These are phyloP conservation scores for Yamadazyma kitorensis DNA, from an alignment of 805 yeast species.

Conservation along the genomic window DNA sequence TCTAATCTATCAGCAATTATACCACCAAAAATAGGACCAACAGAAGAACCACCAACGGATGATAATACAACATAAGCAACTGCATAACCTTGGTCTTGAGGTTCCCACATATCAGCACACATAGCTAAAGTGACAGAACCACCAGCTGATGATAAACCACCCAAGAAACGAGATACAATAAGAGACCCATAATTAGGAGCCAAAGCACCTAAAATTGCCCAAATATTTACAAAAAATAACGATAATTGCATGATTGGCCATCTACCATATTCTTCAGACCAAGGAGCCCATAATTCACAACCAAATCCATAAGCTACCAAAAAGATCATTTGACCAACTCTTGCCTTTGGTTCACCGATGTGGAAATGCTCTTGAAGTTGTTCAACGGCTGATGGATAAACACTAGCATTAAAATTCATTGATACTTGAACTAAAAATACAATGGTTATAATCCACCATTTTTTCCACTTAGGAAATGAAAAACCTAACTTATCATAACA, in stretches of 20 bases:
- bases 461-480: constrained; percentile 25
- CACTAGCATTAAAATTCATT: constrained; percentile 40
- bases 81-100: constrained; percentile 30
- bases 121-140: constrained; percentile 34
- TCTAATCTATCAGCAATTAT: constrained; percentile 38
- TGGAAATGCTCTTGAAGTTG: constrained; percentile 21
- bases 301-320: constrained; percentile 31
- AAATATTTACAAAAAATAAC: constrained; percentile 27
- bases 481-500: constrained; percentile 36
- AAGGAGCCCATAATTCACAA: constrained; percentile 35
- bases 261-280: constrained; percentile 34
- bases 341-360: constrained; percentile 20
- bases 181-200: constrained; percentile 28
- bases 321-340: constrained; percentile 28
- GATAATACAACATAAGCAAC: constrained; percentile 32
- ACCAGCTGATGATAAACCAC: constrained; percentile 32
- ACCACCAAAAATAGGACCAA: constrained; percentile 29
- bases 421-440: constrained; percentile 37
- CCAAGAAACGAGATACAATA: constrained; percentile 24
- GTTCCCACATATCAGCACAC: constrained; percentile 34
- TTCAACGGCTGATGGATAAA: constrained; percentile 25
- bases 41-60: constrained; percentile 28
- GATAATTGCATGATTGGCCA: constrained; percentile 32
- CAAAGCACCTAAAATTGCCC: constrained; percentile 30
- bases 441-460: constrained; percentile 35